Base-by-base conservation (phyloP, 225 moss, liverwort and hornwort genomes). In the Rhytidiadelphus loreus region DNA sequence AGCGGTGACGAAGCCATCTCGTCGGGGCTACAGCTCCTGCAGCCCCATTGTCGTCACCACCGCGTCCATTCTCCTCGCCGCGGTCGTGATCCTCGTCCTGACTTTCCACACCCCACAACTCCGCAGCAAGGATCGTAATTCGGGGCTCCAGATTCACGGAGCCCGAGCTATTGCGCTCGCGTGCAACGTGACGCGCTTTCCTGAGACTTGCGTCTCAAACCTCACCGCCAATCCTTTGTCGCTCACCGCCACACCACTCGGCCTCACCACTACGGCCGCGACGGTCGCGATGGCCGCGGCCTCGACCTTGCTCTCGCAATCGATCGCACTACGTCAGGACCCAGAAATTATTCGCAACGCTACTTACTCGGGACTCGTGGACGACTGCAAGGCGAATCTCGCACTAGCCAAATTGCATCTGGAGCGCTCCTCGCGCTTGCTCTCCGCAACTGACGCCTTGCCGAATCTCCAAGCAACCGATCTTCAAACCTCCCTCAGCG, bases 141-240 rank as follows among this genome's bases (percentile, higher is more conserved):
- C 12, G 26, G 74, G 28, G 9, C 3, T 37, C 44, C 90, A 59
- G n/a, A 87, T 88, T 80, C 84, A 35, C 16, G 83, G 90, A 25
- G 83, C 50, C 28, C 83, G 59, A 41, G 91, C 91, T 43, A 86
- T 92, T 35, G 86, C 87, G 48, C 35, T 89, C 19, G 90, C 92
- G 14, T 93, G 93, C 86, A 90, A 92, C 39, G 91, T 59, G 22
- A 92, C 93, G 17, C 83, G 92, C 70, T 93, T 89, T 43, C 77
- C 90, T 0, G 61, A 84, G 39, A 89, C 89, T 23, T 93, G 93
- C 89, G 77, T 83, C 70, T 37, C 78, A 39, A 80, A 88, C 16
- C 88, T 93, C 18, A 24, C 74, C 21, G 44, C 80, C 11, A 56
- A 83, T 64, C 68, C 92, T 26, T 41, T 63, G 48, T 61, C 83